Percentiles rank a stretch among this genome's conserved stretches.
Conservation (phyloP, 257 asterid species). For the Nemophila menziesii region DNA sequence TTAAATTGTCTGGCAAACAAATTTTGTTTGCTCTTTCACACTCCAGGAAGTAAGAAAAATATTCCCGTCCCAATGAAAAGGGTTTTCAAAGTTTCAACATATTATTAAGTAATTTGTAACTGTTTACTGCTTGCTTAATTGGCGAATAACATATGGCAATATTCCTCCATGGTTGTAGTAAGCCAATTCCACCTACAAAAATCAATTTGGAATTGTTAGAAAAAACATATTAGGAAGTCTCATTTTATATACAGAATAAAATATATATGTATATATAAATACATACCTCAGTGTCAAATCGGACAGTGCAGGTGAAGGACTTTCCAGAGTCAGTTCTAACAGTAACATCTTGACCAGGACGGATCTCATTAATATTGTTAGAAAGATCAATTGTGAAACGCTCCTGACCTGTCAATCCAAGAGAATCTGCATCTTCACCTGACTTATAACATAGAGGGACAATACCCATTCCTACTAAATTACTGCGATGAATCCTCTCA, state of each 20-base stretch:
- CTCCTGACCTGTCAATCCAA: conserved; percentile 87
- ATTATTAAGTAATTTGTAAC: no score
- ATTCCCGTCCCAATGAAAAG: no score
- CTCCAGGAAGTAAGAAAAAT: no score
- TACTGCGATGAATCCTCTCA: conserved; percentile 93
- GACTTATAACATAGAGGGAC: conserved; percentile 87
- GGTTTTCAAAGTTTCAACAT: no score
- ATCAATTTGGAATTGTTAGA: no score
- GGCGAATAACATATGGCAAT: conserved; percentile 74
- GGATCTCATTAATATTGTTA: conserved; percentile 55
- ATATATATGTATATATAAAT: no score
- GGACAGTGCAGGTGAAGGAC: conserved; percentile 73
- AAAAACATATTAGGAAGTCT: no score
- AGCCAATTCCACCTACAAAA: conserved; percentile 20
- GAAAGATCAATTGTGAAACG: conserved; percentile 86
- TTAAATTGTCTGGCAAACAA: no score
- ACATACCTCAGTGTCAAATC: conserved; percentile 88
- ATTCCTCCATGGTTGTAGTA: conserved; percentile 63
- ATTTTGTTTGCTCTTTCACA: no score
- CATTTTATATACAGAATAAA: no score
- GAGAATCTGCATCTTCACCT: conserved; percentile 87
- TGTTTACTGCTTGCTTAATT: conserved; percentile 43
- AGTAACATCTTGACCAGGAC: conserved; percentile 84
- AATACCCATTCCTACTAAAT: conserved; percentile 95
- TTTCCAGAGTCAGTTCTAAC: conserved; percentile 65